A percentile compares a stretch with the other conserved stretches of the same genome.
Conservation (phyloP, 768 basidiomycete species). For the Pleurotus sapidus region DNA sequence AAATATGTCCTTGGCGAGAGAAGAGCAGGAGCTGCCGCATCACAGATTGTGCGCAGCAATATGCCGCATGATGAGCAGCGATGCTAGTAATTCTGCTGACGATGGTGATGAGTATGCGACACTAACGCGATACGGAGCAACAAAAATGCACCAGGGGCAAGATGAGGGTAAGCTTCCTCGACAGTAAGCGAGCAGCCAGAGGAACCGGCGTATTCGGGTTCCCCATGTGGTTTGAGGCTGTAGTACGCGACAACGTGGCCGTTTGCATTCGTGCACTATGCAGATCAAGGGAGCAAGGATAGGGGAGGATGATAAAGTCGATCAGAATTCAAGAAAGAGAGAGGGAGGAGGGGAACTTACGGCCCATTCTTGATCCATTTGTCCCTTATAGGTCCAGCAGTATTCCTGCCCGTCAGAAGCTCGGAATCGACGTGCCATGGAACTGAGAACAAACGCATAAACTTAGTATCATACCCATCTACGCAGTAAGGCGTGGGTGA, state of each 20-base stretch:
- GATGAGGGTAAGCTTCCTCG: slow-evolving; percentile 54
- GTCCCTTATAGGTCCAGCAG: slow-evolving; percentile 50
- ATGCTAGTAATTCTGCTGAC: slow-evolving; percentile 54
- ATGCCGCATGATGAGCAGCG: slow-evolving; percentile 63
- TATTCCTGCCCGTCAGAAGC: slow-evolving; percentile 63
- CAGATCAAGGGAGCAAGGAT: slow-evolving; percentile 1
- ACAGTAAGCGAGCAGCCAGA: slow-evolving; percentile 64
- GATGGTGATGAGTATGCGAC: slow-evolving; percentile 5
- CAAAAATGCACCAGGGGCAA: slow-evolving; percentile 59
- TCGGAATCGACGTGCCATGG: slow-evolving; percentile 46
- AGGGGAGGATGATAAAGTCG: neutral
- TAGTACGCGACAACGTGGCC: slow-evolving; percentile 60
- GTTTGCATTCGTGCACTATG: slow-evolving; percentile 52
- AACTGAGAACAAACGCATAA: slow-evolving; percentile 24
- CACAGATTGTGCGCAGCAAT: slow-evolving; percentile 43
- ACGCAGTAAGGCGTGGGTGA: slow-evolving; percentile 3
- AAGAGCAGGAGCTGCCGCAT: neutral
- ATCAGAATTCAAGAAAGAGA: neutral
- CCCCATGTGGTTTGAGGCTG: slow-evolving; percentile 50
- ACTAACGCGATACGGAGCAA: neutral
- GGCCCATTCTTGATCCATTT: slow-evolving; percentile 59
- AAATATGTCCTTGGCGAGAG: no score
- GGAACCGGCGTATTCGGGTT: slow-evolving; percentile 49
- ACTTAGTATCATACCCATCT: neutral
- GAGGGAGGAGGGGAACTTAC: slow-evolving; percentile 33